A percentile compares a stretch with the other conserved stretches of the same genome.
phyloP scores from a whole-genome alignment of 495 filamentous ascomycete genomes.

The Lophium mytilinum region DNA sequence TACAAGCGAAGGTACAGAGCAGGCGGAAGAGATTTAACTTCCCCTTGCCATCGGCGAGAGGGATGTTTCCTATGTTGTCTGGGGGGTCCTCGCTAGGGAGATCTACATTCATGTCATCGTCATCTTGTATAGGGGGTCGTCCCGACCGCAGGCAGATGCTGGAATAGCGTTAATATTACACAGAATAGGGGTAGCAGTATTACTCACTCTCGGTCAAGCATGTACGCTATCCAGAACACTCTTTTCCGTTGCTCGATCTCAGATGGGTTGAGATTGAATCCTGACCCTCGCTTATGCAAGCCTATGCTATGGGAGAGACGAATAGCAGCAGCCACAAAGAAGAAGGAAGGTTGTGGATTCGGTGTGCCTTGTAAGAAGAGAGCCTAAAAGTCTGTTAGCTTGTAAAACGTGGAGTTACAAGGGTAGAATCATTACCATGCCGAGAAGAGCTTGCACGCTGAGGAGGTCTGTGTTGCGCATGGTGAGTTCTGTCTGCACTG shows the following conservation, averaged over 20 bases:
- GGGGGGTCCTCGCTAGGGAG: conserved; percentile 83
- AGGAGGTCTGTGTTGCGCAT: conserved; percentile 94
- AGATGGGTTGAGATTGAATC: conserved; percentile 80
- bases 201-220: conserved; percentile 81
- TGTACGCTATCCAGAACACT: conserved; percentile 97
- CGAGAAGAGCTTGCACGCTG: conserved; percentile 92
- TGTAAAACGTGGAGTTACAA: not conserved
- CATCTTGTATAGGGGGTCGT: conserved; percentile 87
- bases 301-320: conserved; percentile 90
- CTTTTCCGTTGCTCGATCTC: conserved; percentile 93
- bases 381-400: conserved; percentile 41
- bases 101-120: conserved; percentile 97
- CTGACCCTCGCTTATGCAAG: conserved; percentile 83
- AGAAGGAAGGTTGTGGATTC: conserved; percentile 91
- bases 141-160: conserved; percentile 85
- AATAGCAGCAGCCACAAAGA: conserved; percentile 88
- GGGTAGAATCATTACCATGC: conserved; percentile 54
- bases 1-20: conserved; percentile 83
- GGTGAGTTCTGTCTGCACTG: conserved; percentile 80
- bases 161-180: conserved; percentile 8
- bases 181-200: not conserved
- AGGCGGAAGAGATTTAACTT: conserved; percentile 91
- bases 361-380: conserved; percentile 94
- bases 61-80: conserved; percentile 90
- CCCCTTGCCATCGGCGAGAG: conserved; percentile 77